Percentiles rank a stretch among this genome's conserved stretches.
phyloP scores from a whole-genome alignment of 1,284 basidiomycete species.

The Hemileia vastatrix region DNA sequence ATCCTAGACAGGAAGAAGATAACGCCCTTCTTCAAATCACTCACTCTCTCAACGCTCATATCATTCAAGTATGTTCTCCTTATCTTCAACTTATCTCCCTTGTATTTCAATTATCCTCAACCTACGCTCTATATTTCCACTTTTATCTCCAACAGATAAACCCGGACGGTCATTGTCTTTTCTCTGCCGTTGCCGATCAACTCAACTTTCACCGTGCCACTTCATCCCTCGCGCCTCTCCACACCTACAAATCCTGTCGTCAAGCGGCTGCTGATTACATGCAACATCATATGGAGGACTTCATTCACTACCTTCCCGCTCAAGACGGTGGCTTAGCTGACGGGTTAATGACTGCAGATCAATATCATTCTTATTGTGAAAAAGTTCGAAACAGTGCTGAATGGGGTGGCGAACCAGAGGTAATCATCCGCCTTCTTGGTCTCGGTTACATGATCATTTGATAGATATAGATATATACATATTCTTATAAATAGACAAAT shows the following conservation, averaged over 20 bases:
- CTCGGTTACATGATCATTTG: neutral
- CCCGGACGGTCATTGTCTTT: slow-evolving; percentile 92
- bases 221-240: neutral
- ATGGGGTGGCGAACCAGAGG: slow-evolving; percentile 96
- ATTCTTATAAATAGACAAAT: neutral
- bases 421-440: slow-evolving; percentile 38
- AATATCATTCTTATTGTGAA: slow-evolving; percentile 69
- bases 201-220: slow-evolving; percentile 35
- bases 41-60: neutral
- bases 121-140: neutral
- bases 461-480: too few species aligned
- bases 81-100: neutral
- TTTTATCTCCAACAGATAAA: slow-evolving; percentile 55
- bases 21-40: neutral
- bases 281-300: slow-evolving; percentile 71
- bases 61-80: slow-evolving; percentile 9
- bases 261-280: slow-evolving; percentile 72
- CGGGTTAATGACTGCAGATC: slow-evolving; percentile 59
- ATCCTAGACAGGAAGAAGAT: slow-evolving; percentile 1
- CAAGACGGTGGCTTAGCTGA: slow-evolving; percentile 66
- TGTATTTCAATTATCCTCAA: neutral
- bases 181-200: slow-evolving; percentile 81
- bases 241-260: slow-evolving; percentile 50
- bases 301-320: slow-evolving; percentile 78
- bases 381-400: slow-evolving; percentile 69